These are phyloP conservation scores for Coniferiporia sulphurascens DNA, from an alignment of 1,284 basidiomycete species.

Conservation along the genomic window DNA sequence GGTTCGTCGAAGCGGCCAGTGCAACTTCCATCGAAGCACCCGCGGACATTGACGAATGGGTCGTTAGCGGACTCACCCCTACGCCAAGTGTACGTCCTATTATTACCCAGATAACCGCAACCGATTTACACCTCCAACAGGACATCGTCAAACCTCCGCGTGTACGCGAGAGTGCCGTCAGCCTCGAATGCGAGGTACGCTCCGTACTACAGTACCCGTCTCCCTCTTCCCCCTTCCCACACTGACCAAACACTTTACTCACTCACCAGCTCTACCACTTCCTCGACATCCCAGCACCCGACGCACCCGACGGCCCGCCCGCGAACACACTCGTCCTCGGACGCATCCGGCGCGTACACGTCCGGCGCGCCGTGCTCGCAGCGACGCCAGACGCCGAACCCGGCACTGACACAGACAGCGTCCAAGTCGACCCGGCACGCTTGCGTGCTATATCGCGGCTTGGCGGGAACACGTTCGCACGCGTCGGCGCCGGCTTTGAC, in stretches of 20 bases:
- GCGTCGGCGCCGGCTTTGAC: conserved; percentile 52
- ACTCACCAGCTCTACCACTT: conserved; percentile 13
- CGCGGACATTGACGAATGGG: conserved; percentile 64
- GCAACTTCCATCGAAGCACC: conserved; percentile 64
- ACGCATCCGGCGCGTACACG: conserved; percentile 59
- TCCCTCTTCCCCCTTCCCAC: not conserved
- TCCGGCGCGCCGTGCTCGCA: conserved; percentile 47
- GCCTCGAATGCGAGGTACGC: conserved; percentile 68
- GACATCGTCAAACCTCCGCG: conserved; percentile 54
- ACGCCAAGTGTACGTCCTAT: conserved; percentile 49
- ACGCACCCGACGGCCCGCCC: conserved; percentile 31
- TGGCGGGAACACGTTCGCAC: conserved; percentile 57
- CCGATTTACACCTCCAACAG: too few relatives aligned
- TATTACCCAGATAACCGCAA: too few relatives aligned
- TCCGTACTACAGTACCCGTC: conserved; percentile 3
- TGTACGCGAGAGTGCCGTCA: conserved; percentile 67
- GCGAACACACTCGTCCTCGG: conserved; percentile 61
- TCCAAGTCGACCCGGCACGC: conserved; percentile 52
- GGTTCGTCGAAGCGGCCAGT: conserved; percentile 69
- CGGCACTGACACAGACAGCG: conserved; percentile 33
- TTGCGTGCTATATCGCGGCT: conserved; percentile 59
- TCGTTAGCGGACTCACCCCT: conserved; percentile 65
- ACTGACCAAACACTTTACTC: not conserved
- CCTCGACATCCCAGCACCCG: conserved; percentile 45
- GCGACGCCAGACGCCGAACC: not conserved